A percentile compares a stretch with the other conserved stretches of the same genome.
phyloP scores from a whole-genome alignment of 2,329 filamentous ascomycete species.

The Neospermospora avenae region DNA sequence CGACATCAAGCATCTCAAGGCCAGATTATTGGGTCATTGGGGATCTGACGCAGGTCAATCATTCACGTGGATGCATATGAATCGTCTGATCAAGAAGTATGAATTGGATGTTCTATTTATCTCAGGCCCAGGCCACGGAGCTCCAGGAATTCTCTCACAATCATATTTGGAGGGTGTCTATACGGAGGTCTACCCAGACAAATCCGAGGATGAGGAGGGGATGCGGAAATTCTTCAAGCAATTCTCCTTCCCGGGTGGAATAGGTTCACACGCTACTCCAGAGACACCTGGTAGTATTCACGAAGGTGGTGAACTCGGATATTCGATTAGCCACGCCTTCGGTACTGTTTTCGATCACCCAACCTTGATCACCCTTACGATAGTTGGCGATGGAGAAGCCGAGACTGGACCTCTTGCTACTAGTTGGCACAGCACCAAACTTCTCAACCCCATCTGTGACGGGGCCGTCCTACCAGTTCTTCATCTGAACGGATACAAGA shows the following conservation, averaged over 20 bases:
- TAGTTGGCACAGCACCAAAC: constrained; percentile 80
- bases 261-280: constrained; percentile 74
- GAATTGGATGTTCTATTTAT: constrained; percentile 70
- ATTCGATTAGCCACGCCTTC: constrained; percentile 76
- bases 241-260: constrained; percentile 78
- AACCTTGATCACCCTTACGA: constrained; percentile 69
- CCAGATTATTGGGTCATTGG: constrained; percentile 72
- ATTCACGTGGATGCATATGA: constrained; percentile 81
- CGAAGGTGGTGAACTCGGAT: constrained; percentile 79
- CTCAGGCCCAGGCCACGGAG: constrained; percentile 74
- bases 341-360: constrained; percentile 74
- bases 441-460: constrained; percentile 74
- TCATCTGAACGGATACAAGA: constrained; percentile 82
- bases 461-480: constrained; percentile 75
- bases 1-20: constrained; percentile 66
- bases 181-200: constrained; percentile 73
- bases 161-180: constrained; percentile 76
- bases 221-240: constrained; percentile 77
- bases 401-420: constrained; percentile 78
- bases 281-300: constrained; percentile 76
- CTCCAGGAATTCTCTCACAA: constrained; percentile 72
- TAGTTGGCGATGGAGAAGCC: constrained; percentile 79
- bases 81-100: constrained; percentile 78
- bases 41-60: constrained; percentile 77
- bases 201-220: constrained; percentile 64